Percentiles rank a stretch among this genome's conserved stretches.
These are phyloP conservation scores for Musa balbisiana DNA, from an alignment of 202 grass and related monocot genomes.

Conservation along the genomic window DNA sequence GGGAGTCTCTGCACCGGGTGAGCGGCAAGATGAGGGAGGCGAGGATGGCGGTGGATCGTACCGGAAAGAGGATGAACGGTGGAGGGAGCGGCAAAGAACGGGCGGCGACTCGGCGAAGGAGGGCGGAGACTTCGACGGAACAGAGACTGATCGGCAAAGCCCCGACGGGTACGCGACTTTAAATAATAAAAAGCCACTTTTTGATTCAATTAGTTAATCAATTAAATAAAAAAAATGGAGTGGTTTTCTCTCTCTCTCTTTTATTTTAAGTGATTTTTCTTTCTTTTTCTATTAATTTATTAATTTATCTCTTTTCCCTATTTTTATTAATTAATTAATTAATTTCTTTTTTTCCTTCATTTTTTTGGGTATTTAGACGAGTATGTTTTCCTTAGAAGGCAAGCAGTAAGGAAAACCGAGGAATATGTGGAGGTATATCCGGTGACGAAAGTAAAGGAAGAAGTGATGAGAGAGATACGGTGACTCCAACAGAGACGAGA, in stretches of 20 bases:
- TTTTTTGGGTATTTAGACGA: not conserved
- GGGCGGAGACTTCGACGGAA: not conserved
- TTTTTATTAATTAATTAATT: not conserved
- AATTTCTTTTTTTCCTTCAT: not conserved
- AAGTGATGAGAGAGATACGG: too few relatives aligned
- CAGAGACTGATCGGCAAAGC: not conserved
- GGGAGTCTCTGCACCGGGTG: not conserved
- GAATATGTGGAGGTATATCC: not conserved
- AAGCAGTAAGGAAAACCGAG: not conserved
- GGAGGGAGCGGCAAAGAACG: not conserved
- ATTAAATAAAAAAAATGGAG: not conserved
- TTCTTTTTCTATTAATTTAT: too few relatives aligned
- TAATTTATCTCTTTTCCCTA: too few relatives aligned
- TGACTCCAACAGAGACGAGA: too few relatives aligned
- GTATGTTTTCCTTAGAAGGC: not conserved
- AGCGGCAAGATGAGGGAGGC: not conserved
- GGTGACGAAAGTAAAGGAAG: not conserved
- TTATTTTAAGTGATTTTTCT: too few relatives aligned
- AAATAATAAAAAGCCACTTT: not conserved
- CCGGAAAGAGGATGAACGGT: not conserved
- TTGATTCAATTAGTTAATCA: not conserved
- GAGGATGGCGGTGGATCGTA: not conserved
- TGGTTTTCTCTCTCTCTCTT: too few relatives aligned
- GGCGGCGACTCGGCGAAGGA: not conserved
- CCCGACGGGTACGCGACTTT: not conserved